phyloP scores from a whole-genome alignment of 2,329 filamentous ascomycete genomes.

The Dryadomyces quercivorus region DNA sequence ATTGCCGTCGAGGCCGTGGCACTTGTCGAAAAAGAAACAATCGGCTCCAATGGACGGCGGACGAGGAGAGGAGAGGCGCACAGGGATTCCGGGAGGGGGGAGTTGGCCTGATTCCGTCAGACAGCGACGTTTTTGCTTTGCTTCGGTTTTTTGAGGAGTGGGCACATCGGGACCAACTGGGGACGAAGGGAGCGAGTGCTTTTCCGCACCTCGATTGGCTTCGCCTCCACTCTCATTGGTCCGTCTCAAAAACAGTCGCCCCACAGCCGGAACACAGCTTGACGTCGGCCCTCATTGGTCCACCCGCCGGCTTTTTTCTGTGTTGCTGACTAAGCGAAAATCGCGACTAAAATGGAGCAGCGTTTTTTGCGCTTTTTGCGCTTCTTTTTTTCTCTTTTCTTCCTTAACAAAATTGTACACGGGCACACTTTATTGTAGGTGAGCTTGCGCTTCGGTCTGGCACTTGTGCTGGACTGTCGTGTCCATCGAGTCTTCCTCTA shows the following conservation, averaged over 20 bases:
- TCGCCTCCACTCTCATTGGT: conserved; percentile 11
- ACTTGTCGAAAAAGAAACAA: neutral
- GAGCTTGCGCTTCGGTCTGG: conserved; percentile 39
- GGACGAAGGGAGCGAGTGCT: conserved; percentile 13
- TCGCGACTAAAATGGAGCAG: conserved; percentile 5
- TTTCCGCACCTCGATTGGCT: conserved; percentile 14
- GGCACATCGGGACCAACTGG: conserved; percentile 6
- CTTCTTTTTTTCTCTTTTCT: conserved; percentile 26
- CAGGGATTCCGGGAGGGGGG: too few relatives aligned
- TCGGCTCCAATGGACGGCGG: conserved; percentile 2
- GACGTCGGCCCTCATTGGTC: conserved; percentile 8
- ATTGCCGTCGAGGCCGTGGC: conserved; percentile 4
- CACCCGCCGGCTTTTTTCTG: neutral
- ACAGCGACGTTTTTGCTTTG: conserved; percentile 2
- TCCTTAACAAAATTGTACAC: conserved; percentile 43
- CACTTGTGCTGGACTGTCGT: conserved; percentile 23
- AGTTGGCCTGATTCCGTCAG: neutral
- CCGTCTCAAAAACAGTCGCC: neutral
- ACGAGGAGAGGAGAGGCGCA: neutral
- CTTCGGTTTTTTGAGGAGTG: conserved; percentile 10
- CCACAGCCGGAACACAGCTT: conserved; percentile 11
- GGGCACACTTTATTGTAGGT: conserved; percentile 63
- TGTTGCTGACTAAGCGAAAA: neutral
- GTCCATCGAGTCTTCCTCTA: conserved; percentile 58
- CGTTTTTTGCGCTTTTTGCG: conserved; percentile 17